Conservation (phyloP, 768 basidiomycete species). For the Lentinula detonsa region DNA sequence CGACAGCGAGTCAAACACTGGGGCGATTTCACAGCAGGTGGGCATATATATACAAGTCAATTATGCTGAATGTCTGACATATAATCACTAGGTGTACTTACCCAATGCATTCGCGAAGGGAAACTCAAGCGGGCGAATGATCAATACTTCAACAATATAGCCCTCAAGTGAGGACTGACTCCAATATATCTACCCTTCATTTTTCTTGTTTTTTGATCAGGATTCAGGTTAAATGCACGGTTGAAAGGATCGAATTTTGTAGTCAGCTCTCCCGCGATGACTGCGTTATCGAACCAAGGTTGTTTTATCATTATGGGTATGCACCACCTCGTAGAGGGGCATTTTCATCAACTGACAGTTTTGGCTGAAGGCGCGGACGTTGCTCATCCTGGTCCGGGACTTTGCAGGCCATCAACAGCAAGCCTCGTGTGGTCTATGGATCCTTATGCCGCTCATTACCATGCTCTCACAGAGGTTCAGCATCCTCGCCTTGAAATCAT, state of each 20-base stretch:
- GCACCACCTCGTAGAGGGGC: slow-evolving; percentile 5
- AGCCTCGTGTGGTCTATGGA: slow-evolving; percentile 56
- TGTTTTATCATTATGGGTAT: slow-evolving; percentile 37
- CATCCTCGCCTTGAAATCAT: slow-evolving; percentile 43
- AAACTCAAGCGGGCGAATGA: slow-evolving; percentile 29
- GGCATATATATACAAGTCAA: neutral
- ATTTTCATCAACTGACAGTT: slow-evolving; percentile 17
- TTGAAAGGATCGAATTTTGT: slow-evolving; percentile 45
- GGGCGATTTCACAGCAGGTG: slow-evolving; percentile 35
- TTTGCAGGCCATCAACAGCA: slow-evolving; percentile 47
- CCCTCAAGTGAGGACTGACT: slow-evolving; percentile 36
- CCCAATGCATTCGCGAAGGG: slow-evolving; percentile 36
- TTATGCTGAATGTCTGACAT: neutral
- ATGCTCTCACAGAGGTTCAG: slow-evolving; percentile 35
- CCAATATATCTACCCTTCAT: neutral
- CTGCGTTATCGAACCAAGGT: slow-evolving; percentile 9
- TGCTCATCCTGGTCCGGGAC: slow-evolving; percentile 56
- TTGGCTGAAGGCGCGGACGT: slow-evolving; percentile 46
- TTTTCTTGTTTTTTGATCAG: neutral
- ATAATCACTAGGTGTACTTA: slow-evolving; percentile 27
- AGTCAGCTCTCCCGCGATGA: slow-evolving; percentile 21
- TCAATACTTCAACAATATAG: slow-evolving; percentile 54
- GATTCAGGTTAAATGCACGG: slow-evolving; percentile 44
- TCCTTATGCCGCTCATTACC: slow-evolving; percentile 35
- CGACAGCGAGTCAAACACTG: slow-evolving; percentile 45